Evolutionary conservation across 345 rosid species (phyloP), one percentile per base, ranked within the genome.

Genomic region (Leavenworthia alabamica): DNA sequence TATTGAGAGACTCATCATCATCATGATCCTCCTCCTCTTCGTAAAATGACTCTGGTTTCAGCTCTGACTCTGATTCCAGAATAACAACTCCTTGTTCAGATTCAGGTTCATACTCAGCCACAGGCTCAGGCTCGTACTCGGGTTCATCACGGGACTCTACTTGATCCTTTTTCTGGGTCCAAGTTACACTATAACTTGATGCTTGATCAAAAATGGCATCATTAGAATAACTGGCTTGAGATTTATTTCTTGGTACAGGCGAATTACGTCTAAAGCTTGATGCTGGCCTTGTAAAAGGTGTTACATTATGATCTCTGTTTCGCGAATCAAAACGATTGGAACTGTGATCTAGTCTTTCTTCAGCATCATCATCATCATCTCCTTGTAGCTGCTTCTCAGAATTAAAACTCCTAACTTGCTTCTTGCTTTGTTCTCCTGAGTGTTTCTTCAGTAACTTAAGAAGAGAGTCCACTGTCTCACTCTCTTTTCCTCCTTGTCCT

Each of bases 371-470:
- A 13, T 20, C 22, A 20, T 59, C 64, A 36, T 61, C 73, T 69
- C 48, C 51, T 29, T 60, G 60, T 41, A 48, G 53, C 35, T 60
- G 66, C 45, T 57, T 75, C 35, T 76, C 84, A 39, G 50, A 26
- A 47, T 24, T 59, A 43, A 41, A 28, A 15, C 42, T 75, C 47
- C 65, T 67, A 68, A 26, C 50, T 62, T 74, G 81, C 53, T 75
- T 80, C 71, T 79, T 79, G 52, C 79, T 77, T 45, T 79, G 86
- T 56, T 81, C 95, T 15, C 54, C 73, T 9, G 94, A 84, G 69
- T 86, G 96, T 66, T 88, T 84, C 78, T 91, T 78, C 40, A 88
- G 79, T 55, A 86, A 74, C 79, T 81, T 80, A 37, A 88, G 86
- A 48, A 88, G 86, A 37, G 91, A 85, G 62, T 80, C 83, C 57